These are phyloP conservation scores for Paracoccidioides brasiliensis DNA, from an alignment of 2,329 filamentous ascomycete genomes.

Conservation along the genomic window DNA sequence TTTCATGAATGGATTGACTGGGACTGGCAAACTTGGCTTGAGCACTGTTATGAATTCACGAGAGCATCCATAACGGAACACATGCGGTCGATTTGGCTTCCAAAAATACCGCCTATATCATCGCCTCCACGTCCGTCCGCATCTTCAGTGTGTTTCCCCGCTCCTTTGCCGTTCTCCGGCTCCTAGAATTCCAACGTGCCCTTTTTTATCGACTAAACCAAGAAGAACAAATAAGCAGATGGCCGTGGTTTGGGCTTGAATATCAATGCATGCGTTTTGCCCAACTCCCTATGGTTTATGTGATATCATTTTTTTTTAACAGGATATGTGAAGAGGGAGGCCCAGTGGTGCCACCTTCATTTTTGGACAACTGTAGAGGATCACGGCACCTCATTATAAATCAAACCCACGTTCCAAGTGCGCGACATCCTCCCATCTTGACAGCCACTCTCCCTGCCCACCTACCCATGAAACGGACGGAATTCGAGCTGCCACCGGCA, in stretches of 20 bases:
- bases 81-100: conserved; percentile 3
- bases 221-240: conserved; percentile 1
- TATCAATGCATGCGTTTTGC: background rate
- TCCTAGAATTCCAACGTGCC: background rate
- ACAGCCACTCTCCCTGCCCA: background rate
- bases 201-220: background rate
- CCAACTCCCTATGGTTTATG: background rate
- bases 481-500: background rate
- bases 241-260: conserved; percentile 1
- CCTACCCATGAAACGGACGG: background rate
- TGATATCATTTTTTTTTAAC: background rate
- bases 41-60: conserved; percentile 1
- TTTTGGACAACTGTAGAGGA: background rate
- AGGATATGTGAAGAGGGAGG: background rate
- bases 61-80: conserved; percentile 6
- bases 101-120: background rate
- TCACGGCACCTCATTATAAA: background rate
- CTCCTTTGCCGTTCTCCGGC: background rate
- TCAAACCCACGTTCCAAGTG: background rate
- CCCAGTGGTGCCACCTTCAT: background rate
- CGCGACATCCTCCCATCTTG: background rate
- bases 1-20: conserved; percentile 10
- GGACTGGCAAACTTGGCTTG: conserved; percentile 9
- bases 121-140: background rate
- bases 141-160: background rate